phyloP scores from a whole-genome alignment of 23 red algal species.

The Gracilaria domingensis region DNA sequence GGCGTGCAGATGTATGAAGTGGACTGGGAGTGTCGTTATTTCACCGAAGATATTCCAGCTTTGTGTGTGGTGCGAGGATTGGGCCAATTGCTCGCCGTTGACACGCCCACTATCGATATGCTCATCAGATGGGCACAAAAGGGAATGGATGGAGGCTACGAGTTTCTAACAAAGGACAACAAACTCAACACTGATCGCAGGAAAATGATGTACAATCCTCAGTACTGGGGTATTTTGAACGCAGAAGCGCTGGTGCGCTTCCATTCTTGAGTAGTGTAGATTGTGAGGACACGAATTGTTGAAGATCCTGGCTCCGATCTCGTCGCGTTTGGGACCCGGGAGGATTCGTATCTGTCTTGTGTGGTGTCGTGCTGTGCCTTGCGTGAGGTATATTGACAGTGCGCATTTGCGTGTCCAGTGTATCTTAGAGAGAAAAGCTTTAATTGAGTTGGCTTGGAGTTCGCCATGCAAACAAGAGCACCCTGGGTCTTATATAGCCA shows the following conservation, averaged over 20 bases:
- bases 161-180: slow-evolving; percentile 16
- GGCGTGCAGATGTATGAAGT: slow-evolving; percentile 34
- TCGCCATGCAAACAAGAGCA: too few relatives aligned
- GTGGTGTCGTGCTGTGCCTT: too few relatives aligned
- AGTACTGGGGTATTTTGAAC: slow-evolving; percentile 39
- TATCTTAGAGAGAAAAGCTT: too few relatives aligned
- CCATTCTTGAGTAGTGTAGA: slow-evolving; percentile 16
- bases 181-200: slow-evolving; percentile 16
- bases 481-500: too few relatives aligned
- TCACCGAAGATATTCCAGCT: slow-evolving; percentile 62
- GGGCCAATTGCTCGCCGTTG: slow-evolving; percentile 14
- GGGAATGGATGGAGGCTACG: background rate
- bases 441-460: too few relatives aligned
- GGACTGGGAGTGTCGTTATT: slow-evolving; percentile 62
- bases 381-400: too few relatives aligned
- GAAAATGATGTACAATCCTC: slow-evolving; percentile 42
- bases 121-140: slow-evolving; percentile 61
- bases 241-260: slow-evolving; percentile 15
- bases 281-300: too few relatives aligned
- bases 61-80: slow-evolving; percentile 63
- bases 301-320: too few relatives aligned
- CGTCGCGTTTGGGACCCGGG: too few relatives aligned
- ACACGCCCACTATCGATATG: slow-evolving; percentile 47
- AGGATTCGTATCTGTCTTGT: too few relatives aligned
- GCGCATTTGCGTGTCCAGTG: too few relatives aligned